Percentiles rank a stretch among this genome's conserved stretches.
Evolutionary conservation across 2,329 filamentous ascomycete species (phyloP).

Genomic region (Aspergillus aculeatus): DNA sequence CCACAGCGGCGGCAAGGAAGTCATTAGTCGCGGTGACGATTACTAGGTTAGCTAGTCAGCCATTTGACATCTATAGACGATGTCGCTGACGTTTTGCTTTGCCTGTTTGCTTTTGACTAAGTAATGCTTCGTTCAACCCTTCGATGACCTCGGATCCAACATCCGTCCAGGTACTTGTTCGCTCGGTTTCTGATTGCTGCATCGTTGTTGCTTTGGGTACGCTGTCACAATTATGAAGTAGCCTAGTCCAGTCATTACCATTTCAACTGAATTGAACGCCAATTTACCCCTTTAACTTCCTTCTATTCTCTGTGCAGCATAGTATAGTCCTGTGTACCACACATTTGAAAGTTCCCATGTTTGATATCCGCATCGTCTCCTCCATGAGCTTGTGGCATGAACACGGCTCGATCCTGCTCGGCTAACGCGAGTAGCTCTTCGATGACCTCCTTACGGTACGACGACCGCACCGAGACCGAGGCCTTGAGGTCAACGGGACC

Average conservation of each 20-base stretch:
- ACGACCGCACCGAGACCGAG: no score
- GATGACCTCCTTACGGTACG: no score
- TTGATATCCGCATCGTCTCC: no score
- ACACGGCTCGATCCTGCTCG: no score
- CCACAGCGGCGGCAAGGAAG: constrained; percentile 48
- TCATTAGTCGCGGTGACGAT: constrained; percentile 54
- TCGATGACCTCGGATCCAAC: not conserved
- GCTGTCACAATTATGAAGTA: not conserved
- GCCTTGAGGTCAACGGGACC: no score
- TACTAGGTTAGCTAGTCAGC: constrained; percentile 38
- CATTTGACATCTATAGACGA: not conserved
- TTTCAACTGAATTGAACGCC: no score
- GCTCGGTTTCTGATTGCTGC: not conserved
- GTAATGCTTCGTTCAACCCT: not conserved
- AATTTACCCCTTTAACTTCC: no score
- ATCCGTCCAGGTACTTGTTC: not conserved
- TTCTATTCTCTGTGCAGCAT: no score
- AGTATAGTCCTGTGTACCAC: no score
- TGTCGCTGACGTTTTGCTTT: not conserved
- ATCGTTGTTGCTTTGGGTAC: not conserved
- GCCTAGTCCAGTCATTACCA: not conserved
- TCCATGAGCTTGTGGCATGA: no score
- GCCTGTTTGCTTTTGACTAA: not conserved
- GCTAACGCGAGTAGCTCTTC: no score
- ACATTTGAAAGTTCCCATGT: no score